Base-by-base conservation (phyloP, 1,284 basidiomycete species). In the Cutaneotrichosporon sp. region DNA sequence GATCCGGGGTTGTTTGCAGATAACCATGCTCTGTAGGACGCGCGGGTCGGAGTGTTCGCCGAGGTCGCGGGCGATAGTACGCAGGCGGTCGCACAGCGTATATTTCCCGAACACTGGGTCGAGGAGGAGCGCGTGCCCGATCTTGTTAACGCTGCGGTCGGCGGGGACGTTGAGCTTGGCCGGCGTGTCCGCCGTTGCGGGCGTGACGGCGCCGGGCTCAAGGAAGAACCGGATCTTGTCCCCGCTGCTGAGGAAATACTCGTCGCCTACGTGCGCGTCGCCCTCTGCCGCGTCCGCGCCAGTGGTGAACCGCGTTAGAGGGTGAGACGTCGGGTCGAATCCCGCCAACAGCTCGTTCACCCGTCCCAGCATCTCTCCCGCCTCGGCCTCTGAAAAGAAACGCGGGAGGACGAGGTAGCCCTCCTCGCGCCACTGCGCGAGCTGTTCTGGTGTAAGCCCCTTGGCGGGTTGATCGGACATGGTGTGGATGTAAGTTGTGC, bases 1-100 rank as follows among this genome's bases (percentile, higher is more conserved):
- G 26, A 94, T 91, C 51, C 84, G 79, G 2, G 87, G 84, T 68
- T 92, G 89, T 72, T 94, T 93, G 65, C 84, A 88, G 52, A 94
- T 93, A 20, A 97, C 80, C 94, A 97, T 97, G 15, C 86, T 89
- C 72, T 98, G 94, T 49, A 97, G 77, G 4, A 91, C 90, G 84
- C 66, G 81, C 12, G 92, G 92, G 72, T 90, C 85, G 57, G 79
- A 79, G 68, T 94, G 89, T 65, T 86, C 88, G 47, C 80, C 80
- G 35, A 97, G 77, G 61, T 89, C 86, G 37, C 80, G 79, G 2
- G 85, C 90, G 2, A 94, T 70, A 3, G 78, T 69, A 59, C 79
- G 81, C 48, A 96, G 73, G 53, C 77, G 78, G 45, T 83, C 80
- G 63, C 88, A 88, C 72, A 89, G 80, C 0, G 90, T 93, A 14